Base-by-base conservation (phyloP, 2,329 filamentous ascomycete species). In the Fusarium vanettenii region DNA sequence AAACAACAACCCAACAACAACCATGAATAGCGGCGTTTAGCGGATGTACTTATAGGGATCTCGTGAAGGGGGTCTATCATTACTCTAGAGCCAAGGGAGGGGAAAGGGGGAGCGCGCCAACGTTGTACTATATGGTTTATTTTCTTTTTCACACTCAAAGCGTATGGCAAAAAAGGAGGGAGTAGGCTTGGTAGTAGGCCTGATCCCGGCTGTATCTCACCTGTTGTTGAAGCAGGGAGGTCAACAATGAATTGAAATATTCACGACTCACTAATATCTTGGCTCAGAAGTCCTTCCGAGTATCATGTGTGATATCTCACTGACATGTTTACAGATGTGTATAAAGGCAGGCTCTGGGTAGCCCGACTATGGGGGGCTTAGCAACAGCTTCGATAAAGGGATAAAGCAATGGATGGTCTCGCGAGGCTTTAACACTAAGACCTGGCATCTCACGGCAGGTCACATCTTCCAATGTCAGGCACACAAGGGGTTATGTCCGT, bases 11-110 rank as follows among this genome's bases (percentile, higher is more conserved):
- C 64, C 69, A 79, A 79, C 71, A 68, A 69, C 71, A 55, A 74
- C 70, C 66, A 78, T 71, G 69, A 74, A 64, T 62, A 76, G 67
- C 74, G 78, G 78, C 78, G 78, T 79, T 79, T 66, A 79, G 78
- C 75, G 76, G 78, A 69, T 79, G 78, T 79, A 79, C 66, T 78
- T 79, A 67, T 79, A 79, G 71, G 70, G 67, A 70, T 73, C 76
- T 66, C 35, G 35, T 31, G 64, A 64, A 64, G 65, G 69, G 74
- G 72, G 74, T 69, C 65, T 70, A 61, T 64, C 66, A 70, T 45
- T 37, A 60, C 67, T 75, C 65, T 67, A 60, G 66, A 66, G 69
- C 55, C 41, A 29, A n/a, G 39, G 50, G 60, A 48, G 37, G 25
- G 62, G 48, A 48, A 39, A 4, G 14, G 22, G 37, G 35, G 41